Evolutionary conservation across 2,329 filamentous ascomycete genomes (phyloP).

Genomic region (Aspergillus sp.): DNA sequence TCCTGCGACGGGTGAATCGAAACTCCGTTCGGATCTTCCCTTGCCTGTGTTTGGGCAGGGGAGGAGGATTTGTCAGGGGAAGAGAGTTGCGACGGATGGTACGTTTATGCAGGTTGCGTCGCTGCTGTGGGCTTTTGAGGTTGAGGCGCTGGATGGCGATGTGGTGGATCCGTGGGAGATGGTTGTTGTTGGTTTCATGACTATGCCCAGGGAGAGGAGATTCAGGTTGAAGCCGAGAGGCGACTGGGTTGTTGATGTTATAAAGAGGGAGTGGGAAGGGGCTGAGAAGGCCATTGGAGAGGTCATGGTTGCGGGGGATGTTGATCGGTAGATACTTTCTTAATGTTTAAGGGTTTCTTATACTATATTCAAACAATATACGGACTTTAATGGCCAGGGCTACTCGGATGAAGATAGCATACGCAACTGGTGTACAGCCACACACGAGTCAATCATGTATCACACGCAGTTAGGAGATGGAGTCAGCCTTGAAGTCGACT

Average conservation of each 20-base stretch:
- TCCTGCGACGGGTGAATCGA: not conserved
- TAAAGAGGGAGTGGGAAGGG: constrained; percentile 18
- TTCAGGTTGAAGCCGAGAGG: constrained; percentile 22
- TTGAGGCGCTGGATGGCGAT: constrained; percentile 12
- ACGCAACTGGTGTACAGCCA: too few relatives aligned
- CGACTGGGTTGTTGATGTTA: constrained; percentile 15
- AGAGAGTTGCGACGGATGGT: constrained; percentile 22
- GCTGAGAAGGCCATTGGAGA: constrained; percentile 17
- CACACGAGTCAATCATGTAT: too few relatives aligned
- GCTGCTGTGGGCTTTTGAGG: constrained; percentile 26
- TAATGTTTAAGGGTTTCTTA: too few relatives aligned
- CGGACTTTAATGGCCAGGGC: too few relatives aligned
- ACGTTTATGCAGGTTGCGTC: constrained; percentile 22
- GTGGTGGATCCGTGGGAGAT: constrained; percentile 24
- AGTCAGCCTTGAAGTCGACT: too few relatives aligned
- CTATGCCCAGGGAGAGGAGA: constrained; percentile 19
- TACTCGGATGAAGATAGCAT: too few relatives aligned
- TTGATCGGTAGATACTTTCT: too few relatives aligned
- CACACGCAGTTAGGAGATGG: too few relatives aligned
- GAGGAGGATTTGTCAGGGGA: constrained; percentile 23
- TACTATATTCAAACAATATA: too few relatives aligned
- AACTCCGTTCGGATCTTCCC: constrained; percentile 19
- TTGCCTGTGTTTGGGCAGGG: constrained; percentile 24
- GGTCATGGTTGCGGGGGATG: constrained; percentile 14
- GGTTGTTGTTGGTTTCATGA: constrained; percentile 26